Evolutionary conservation across 441 rosid genomes (phyloP).

Genomic region (Omphalea diandra): DNA sequence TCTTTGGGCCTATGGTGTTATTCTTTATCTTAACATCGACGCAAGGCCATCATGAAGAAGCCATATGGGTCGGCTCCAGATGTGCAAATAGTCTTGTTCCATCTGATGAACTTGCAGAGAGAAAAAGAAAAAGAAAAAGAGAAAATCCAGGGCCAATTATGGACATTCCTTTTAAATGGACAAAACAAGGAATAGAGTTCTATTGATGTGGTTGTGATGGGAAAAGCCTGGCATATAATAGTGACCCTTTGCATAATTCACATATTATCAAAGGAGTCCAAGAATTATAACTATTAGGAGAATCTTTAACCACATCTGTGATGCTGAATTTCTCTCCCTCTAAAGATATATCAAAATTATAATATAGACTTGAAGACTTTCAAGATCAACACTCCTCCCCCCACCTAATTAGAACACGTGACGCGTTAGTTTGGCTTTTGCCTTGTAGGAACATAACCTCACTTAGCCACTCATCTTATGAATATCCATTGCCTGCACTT

Average conservation of each 20-base stretch:
- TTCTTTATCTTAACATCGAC: no score
- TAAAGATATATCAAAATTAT: background rate
- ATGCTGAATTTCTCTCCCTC: background rate
- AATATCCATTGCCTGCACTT: constrained; percentile 14
- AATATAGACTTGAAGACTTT: no score
- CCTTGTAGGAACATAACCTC: constrained; percentile 37
- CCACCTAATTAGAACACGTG: constrained; percentile 39
- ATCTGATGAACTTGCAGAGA: no score
- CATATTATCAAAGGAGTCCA: constrained; percentile 8
- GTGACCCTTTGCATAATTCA: constrained; percentile 13
- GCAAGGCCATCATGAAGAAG: no score
- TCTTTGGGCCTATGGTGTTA: no score
- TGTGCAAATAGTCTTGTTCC: no score
- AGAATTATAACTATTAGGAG: background rate
- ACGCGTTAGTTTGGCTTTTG: constrained; percentile 37
- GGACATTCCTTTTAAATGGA: no score
- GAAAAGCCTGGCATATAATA: constrained; percentile 10
- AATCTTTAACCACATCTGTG: background rate
- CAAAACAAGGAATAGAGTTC: no score
- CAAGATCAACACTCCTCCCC: constrained; percentile 12
- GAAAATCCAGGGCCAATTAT: no score
- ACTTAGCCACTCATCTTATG: no score
- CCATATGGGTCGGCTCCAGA: no score
- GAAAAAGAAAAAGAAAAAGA: no score
- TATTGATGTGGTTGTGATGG: constrained; percentile 9